Percentiles rank a stretch among this genome's conserved stretches.
These are phyloP conservation scores for Pestalotiopsis sp. DNA, from an alignment of 2,329 filamentous ascomycete species.

Conservation along the genomic window DNA sequence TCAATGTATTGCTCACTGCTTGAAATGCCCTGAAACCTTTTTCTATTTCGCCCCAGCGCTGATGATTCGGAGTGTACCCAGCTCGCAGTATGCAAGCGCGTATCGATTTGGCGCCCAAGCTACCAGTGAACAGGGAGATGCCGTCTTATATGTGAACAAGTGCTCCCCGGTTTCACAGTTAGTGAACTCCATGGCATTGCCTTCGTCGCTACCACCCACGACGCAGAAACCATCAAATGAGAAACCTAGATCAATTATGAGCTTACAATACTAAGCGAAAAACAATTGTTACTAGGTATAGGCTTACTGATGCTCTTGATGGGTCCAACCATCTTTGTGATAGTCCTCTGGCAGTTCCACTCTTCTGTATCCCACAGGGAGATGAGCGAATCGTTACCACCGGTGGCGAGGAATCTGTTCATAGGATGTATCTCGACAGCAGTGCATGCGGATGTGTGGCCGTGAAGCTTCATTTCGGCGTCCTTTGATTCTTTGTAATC, in stretches of 20 bases:
- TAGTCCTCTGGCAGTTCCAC: slow-evolving; percentile 75
- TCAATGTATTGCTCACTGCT: too few relatives aligned
- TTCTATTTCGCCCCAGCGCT: slow-evolving; percentile 48
- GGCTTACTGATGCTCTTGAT: slow-evolving; percentile 68
- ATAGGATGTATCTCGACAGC: slow-evolving; percentile 71
- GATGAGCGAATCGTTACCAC: slow-evolving; percentile 75
- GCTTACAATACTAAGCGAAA: too few relatives aligned
- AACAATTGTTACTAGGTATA: neutral
- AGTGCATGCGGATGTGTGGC: slow-evolving; percentile 74
- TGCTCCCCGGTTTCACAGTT: slow-evolving; percentile 76
- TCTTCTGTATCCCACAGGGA: slow-evolving; percentile 77
- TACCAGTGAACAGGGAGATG: slow-evolving; percentile 65
- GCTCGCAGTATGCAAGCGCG: slow-evolving; percentile 73
- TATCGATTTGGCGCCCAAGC: slow-evolving; percentile 79
- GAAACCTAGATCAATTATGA: slow-evolving; percentile 57
- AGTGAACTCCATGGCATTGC: slow-evolving; percentile 67
- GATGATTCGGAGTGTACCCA: slow-evolving; percentile 69
- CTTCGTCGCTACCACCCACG: slow-evolving; percentile 75
- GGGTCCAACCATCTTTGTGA: slow-evolving; percentile 69
- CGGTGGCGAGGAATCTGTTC: slow-evolving; percentile 72
- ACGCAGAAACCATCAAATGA: slow-evolving; percentile 78
- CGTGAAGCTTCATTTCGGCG: slow-evolving; percentile 64
- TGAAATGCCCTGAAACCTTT: neutral
- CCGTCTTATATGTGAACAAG: slow-evolving; percentile 72
- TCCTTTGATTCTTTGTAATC: slow-evolving; percentile 45